These are phyloP conservation scores for Fusarium albidum DNA, from an alignment of 2,329 filamentous ascomycete genomes.

Conservation along the genomic window DNA sequence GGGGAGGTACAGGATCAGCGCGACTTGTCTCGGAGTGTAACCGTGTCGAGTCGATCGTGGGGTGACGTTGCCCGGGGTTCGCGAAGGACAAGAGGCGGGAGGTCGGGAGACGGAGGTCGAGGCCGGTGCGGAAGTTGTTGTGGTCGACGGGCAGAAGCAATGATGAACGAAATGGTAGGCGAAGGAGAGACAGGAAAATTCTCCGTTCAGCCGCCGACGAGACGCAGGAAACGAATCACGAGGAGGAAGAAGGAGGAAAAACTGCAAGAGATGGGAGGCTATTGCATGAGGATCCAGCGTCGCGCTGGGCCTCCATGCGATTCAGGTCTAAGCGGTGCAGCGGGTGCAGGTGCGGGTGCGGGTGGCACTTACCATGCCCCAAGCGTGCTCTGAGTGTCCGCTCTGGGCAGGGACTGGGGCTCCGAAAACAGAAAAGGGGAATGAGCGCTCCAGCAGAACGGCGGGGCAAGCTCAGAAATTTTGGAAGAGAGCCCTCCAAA, in stretches of 20 bases:
- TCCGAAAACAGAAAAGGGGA: not conserved
- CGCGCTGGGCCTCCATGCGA: conserved; percentile 29
- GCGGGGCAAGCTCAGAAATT: conserved; percentile 1
- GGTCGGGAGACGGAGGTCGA: conserved; percentile 15
- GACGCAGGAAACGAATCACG: conserved; percentile 15
- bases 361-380: conserved; percentile 29
- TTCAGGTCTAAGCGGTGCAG: conserved; percentile 33
- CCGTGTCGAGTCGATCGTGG: conserved; percentile 30
- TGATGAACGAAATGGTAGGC: conserved; percentile 21
- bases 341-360: conserved; percentile 23
- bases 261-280: conserved; percentile 21
- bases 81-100: conserved; percentile 20
- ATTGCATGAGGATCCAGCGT: conserved; percentile 26
- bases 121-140: conserved; percentile 19
- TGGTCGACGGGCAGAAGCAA: conserved; percentile 33
- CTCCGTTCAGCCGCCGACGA: conserved; percentile 26
- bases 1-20: conserved; percentile 15
- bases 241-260: conserved; percentile 31
- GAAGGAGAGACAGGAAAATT: conserved; percentile 32
- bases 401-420: conserved; percentile 12
- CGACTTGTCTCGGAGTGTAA: conserved; percentile 26
- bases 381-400: conserved; percentile 2
- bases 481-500: not conserved
- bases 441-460: not conserved
- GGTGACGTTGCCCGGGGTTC: conserved; percentile 15